A percentile compares a stretch with the other conserved stretches of the same genome.
Evolutionary conservation across 352 stramenopile species (phyloP).

Genomic region (Globisporangium echinulatum): DNA sequence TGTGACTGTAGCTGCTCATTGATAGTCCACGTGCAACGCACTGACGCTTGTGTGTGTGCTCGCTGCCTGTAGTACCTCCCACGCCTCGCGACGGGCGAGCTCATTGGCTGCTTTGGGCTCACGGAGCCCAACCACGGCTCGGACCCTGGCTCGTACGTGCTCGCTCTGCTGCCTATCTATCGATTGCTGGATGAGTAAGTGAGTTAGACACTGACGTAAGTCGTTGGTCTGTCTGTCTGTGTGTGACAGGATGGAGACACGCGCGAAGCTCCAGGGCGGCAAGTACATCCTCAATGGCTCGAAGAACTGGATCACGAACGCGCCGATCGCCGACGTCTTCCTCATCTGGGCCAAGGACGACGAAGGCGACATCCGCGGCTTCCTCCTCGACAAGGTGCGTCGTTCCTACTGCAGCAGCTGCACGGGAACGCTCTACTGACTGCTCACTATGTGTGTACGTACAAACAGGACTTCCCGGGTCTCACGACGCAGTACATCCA

Average conservation of each 20-base stretch:
- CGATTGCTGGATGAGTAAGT: too few species aligned
- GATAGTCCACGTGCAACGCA: too few species aligned
- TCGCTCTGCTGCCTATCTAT: background rate
- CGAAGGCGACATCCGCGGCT: constrained; percentile 91
- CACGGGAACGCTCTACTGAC: too few species aligned
- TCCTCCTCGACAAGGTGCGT: constrained; percentile 90
- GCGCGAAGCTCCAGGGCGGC: constrained; percentile 78
- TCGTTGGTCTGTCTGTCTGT: too few species aligned
- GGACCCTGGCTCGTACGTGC: constrained; percentile 84
- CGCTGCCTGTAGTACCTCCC: constrained; percentile 86
- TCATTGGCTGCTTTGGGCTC: constrained; percentile 97
- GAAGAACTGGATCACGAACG: constrained; percentile 97
- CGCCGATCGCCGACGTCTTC: constrained; percentile 96
- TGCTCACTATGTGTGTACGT: background rate
- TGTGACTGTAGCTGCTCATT: too few species aligned
- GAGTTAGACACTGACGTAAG: background rate
- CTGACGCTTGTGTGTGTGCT: constrained; percentile 13
- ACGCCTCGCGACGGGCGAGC: constrained; percentile 89
- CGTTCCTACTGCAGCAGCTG: background rate
- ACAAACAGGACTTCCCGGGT: constrained; percentile 73
- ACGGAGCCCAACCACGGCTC: constrained; percentile 98
- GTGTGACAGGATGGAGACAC: constrained; percentile 90
- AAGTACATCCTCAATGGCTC: constrained; percentile 96
- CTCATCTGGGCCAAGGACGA: constrained; percentile 97
- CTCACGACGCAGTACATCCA: constrained; percentile 94